Percentiles rank a stretch among this genome's conserved stretches.
Conservation (phyloP, 2,329 filamentous ascomycete species). For the Aspergillus fructus region DNA sequence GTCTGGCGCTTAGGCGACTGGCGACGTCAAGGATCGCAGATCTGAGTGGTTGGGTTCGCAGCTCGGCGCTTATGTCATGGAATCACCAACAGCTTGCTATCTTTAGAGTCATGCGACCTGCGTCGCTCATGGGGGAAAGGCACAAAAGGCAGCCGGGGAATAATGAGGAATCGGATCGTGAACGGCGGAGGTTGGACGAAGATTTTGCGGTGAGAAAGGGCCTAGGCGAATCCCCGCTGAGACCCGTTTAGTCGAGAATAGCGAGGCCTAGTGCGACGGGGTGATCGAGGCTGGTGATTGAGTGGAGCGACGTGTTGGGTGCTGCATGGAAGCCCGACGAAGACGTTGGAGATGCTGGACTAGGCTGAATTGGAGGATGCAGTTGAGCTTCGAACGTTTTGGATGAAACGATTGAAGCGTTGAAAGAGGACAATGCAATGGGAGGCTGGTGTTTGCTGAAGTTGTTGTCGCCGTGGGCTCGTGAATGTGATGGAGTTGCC, state of each 20-base stretch:
- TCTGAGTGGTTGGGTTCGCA: conserved; percentile 27
- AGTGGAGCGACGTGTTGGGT: conserved; percentile 23
- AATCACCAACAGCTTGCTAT: conserved; percentile 20
- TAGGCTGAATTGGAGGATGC: not conserved
- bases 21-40: conserved; percentile 13
- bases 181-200: conserved; percentile 4
- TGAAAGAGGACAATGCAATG: not conserved
- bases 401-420: conserved; percentile 1
- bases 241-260: conserved; percentile 7
- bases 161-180: conserved; percentile 15
- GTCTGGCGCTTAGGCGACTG: conserved; percentile 33
- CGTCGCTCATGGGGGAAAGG: conserved; percentile 13
- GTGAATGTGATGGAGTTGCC: not conserved
- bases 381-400: not conserved
- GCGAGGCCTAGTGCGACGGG: conserved; percentile 19
- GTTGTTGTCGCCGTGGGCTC: not conserved
- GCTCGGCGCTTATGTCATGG: conserved; percentile 30
- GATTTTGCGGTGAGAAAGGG: conserved; percentile 22
- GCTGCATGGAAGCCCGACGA: conserved; percentile 30
- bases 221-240: conserved; percentile 18
- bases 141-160: conserved; percentile 1
- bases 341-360: not conserved
- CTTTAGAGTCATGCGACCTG: conserved; percentile 27
- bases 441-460: conserved; percentile 3
- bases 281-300: not conserved